Base-by-base conservation (phyloP, 2,329 filamentous ascomycete genomes). In the Mycogone perniciosa region DNA sequence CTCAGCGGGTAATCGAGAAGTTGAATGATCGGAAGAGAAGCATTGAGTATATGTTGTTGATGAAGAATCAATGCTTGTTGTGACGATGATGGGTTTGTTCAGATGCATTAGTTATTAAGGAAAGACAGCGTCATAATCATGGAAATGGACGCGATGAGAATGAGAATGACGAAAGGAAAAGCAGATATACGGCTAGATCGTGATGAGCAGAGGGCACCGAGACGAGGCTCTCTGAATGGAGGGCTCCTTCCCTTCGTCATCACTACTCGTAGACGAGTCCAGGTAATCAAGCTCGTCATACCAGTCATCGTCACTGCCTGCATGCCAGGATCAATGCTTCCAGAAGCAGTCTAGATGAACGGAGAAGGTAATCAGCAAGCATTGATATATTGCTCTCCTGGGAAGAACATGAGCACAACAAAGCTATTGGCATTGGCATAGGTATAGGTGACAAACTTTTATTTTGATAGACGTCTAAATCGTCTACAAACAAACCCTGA, bases 381-480 rank as follows among this genome's bases (percentile, higher is more conserved):
- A 20, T 20, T 20, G 20, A 20, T 20, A 20, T 20, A 20, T 20
- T 20, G 20, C 20, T 20, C 20, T 20, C 20, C 20, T 20, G 20
- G 20, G 20, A 20, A 20, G 20, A 20, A 20, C 20, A 20, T 20
- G 20, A 20, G 20, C 20, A 20, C 20, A 20, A 20, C 20, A 20
- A 20, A 20, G 20, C 2, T 3, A 20, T 20, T 20, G 20, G 20
- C 3, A 20, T 20, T 2, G 20, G 20, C 3, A 20, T 20, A 20
- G 20, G 20, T 20, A 20, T 20, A 20, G 20, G 20, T 20, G 3
- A 3, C 20, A 43, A 40, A 41, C 49, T 56, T 54, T 53, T 51
- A 50, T 53, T 51, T 20, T 43, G 29, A 46, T 44, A 48, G 51
- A 50, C 47, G 42, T 52, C 50, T 52, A 50, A 44, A 42, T 49